Evolutionary conservation across 176 grass and related monocot genomes (phyloP).

Genomic region (Bromus sterilis): DNA sequence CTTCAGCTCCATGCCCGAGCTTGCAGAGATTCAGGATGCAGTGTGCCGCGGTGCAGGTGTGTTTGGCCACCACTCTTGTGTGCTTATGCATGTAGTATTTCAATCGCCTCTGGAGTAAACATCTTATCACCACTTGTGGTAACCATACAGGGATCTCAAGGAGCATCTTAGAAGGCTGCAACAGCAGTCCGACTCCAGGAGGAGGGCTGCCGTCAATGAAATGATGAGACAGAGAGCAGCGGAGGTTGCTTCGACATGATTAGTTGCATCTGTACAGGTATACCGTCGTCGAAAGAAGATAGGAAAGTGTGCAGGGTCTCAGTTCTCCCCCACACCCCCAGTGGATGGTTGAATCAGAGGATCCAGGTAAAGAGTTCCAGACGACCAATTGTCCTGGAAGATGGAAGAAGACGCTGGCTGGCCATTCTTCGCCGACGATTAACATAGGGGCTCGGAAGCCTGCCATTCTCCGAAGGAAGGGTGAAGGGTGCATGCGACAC

Average conservation of each 20-base stretch:
- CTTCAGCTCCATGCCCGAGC: conserved; percentile 90
- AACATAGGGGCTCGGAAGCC: conserved; percentile 6
- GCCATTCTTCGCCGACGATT: conserved; percentile 19
- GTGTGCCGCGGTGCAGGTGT: conserved; percentile 96
- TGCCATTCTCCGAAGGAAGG: conserved; percentile 14
- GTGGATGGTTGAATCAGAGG: conserved; percentile 30
- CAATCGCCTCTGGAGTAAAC: neutral
- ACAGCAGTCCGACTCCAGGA: conserved; percentile 92
- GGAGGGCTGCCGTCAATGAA: conserved; percentile 97
- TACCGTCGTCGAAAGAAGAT: conserved; percentile 50
- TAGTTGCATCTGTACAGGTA: conserved; percentile 55
- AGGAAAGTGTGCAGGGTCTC: conserved; percentile 28
- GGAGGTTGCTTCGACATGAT: conserved; percentile 60
- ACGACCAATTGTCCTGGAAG: neutral
- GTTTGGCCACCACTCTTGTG: conserved; percentile 10
- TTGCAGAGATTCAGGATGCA: conserved; percentile 90
- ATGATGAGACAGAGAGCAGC: conserved; percentile 99
- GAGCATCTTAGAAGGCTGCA: conserved; percentile 94
- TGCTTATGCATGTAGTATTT: neutral
- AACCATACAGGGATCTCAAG: conserved; percentile 83
- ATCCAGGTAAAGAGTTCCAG: conserved; percentile 25
- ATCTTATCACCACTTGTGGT: neutral
- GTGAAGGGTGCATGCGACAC: conserved; percentile 8
- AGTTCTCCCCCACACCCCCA: conserved; percentile 29
- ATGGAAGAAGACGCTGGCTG: conserved; percentile 17